Base-by-base conservation (phyloP, 768 basidiomycete species). In the Trametes gibbosa region DNA sequence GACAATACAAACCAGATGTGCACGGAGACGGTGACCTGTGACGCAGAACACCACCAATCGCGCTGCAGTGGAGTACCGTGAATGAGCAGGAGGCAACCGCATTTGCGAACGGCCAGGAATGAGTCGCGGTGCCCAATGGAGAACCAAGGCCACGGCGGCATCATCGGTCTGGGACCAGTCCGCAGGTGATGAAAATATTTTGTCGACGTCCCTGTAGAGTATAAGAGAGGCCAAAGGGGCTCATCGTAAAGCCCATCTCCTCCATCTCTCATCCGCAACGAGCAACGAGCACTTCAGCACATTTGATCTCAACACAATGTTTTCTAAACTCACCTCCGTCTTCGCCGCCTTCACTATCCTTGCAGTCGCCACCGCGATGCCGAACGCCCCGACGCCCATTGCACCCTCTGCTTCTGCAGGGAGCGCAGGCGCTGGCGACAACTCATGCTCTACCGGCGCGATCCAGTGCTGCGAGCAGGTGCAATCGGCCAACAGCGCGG, bases 391-490 rank as follows among this genome's bases (percentile, higher is more conserved):
- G 21, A 8, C 21, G 12, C 23, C 43, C 21, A 8, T 23, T 23
- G 6, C 13, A 13, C 21, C 23, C 21, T 17, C 23, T 9, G 16
- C 37, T 4, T 19, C 19, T 37, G 21, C 37, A 6, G 17, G 21
- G 24, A 13, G 35, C 17, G 37, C 35, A 25, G 41, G 35, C 41
- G 16, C 12, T 10, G 19, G 43, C 43, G 43, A 19, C 9, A 25
- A 29, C 5, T 43, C 56, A 5, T 51, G 57, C 57, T 19, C 41
- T 13, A 51, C 57, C 29, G 57, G 57, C 17, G 21, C 41, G 19
- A 27, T 51, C 16, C 50, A 51, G 50, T 58, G 57, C 57, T 58
- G 57, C 57, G 5, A 51, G 32, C 13, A 13, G 50, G 50, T 52
- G 13, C 16, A 43, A 32, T 23, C 57, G 32, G 57, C 57, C 5